Base-by-base conservation (phyloP, 2,329 filamentous ascomycete genomes). In the Xylariaceae sp. region DNA sequence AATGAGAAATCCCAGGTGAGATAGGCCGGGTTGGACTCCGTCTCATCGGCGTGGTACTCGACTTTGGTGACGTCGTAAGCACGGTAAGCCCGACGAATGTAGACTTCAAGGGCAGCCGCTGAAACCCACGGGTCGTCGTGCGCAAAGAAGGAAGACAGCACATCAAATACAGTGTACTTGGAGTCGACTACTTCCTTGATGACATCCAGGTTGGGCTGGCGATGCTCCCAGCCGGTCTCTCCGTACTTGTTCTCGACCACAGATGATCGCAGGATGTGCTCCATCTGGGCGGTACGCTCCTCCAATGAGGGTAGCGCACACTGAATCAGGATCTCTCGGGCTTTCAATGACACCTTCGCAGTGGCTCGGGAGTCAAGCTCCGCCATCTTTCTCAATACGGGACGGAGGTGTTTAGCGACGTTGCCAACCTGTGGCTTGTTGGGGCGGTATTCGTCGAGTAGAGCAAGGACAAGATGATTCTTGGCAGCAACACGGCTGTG, bases 101-200 rank as follows among this genome's bases (percentile, higher is more conserved):
- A 99, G 53, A 97, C 92, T 74, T 99, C 94, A 3, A 99, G 84
- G 52, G 94, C 91, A 60, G 94, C 94, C 62, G 97, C 80, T 6
- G 90, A 90, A 35, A 99, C 93, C 90, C 92, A 97, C 10, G 91
- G 88, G 71, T 99, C 94, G 48, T 90, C 85, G 76, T 99, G 92
- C 39, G 87, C 89, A 72, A 99, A 99, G 85, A 99, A 99, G 59
- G 91, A 87, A 6, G 93, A 89, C 66, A 99, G 77, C 15, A 99
- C 94, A 72, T 99, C 94, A 68, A 97, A 96, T 65, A 99, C 94
- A 48, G 93, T 97, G 80, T 95, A 97, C 78, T 96, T 96, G 57
- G 94, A 97, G 76, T 99, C 94, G 55, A 99, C 91, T 37, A 99
- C 92, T 75, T 99, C 94, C 81, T 96, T 96, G 77, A 99, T 88